These are phyloP conservation scores for Saksenaea oblongispora DNA, from an alignment of 371 early-diverging fungal genomes.

Conservation along the genomic window DNA sequence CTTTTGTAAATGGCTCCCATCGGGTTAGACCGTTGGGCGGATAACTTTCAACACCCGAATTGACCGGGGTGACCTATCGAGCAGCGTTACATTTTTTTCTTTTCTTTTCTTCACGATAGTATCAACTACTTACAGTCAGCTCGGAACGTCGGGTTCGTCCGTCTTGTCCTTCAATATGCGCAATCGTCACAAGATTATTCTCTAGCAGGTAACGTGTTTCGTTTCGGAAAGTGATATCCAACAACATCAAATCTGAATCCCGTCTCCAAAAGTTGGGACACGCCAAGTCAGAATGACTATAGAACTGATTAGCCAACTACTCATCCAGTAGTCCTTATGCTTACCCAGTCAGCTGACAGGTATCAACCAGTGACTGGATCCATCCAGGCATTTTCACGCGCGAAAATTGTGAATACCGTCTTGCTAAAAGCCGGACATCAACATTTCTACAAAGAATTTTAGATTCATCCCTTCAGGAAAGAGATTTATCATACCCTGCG, in stretches of 20 bases:
- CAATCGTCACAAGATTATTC: conserved; percentile 20
- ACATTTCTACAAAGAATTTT: conserved; percentile 19
- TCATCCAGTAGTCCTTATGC: not conserved
- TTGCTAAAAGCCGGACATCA: conserved; percentile 38
- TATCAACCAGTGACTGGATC: conserved; percentile 12
- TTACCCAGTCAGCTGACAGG: conserved; percentile 30
- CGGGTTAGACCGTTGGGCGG: conserved; percentile 10
- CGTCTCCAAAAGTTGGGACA: conserved; percentile 22
- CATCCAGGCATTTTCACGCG: conserved; percentile 5
- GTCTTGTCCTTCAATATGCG: conserved; percentile 36
- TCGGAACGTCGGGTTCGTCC: conserved; percentile 25
- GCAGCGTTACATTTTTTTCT: not conserved
- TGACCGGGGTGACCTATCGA: conserved; percentile 25
- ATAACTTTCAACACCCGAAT: not conserved
- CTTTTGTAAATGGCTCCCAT: conserved; percentile 15
- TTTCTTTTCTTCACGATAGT: not conserved
- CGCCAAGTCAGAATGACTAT: conserved; percentile 31
- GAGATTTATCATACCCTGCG: conserved; percentile 19
- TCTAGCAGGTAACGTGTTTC: conserved; percentile 28
- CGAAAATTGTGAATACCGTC: conserved; percentile 11
- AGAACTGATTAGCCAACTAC: not conserved
- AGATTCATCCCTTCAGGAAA: not conserved
- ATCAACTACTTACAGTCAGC: conserved; percentile 24
- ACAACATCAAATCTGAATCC: conserved; percentile 16
- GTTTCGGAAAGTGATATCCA: conserved; percentile 31